Evolutionary conservation across 345 rosid species (phyloP).

Genomic region (Aurinia saxatilis): DNA sequence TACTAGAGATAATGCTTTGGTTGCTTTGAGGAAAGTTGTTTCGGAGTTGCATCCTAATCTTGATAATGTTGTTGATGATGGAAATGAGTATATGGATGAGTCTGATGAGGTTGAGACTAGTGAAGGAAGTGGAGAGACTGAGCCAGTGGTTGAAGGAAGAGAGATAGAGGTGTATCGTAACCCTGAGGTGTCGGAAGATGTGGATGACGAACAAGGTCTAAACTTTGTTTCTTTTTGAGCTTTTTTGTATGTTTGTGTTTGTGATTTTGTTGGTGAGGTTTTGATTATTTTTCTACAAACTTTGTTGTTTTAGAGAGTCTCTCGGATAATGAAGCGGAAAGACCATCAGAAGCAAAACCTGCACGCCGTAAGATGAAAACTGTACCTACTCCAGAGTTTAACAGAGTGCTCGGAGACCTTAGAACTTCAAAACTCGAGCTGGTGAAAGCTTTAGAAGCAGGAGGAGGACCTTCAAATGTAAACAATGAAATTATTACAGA

Average conservation of each 20-base stretch:
- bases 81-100: constrained; percentile 6
- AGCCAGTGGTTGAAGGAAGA: constrained; percentile 12
- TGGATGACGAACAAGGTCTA: constrained; percentile 17
- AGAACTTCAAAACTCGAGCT: constrained; percentile 15
- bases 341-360: neutral
- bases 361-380: constrained; percentile 1
- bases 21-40: constrained; percentile 20
- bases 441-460: constrained; percentile 18
- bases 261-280: neutral
- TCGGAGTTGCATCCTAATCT: constrained; percentile 8
- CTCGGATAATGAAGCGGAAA: neutral
- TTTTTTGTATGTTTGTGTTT: neutral
- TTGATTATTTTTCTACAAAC: neutral
- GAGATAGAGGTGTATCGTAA: neutral
- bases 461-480: constrained; percentile 8
- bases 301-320: constrained; percentile 7
- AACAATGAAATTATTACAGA: neutral
- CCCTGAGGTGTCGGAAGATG: neutral
- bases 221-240: neutral
- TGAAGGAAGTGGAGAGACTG: constrained; percentile 15
- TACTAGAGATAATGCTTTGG: constrained; percentile 37
- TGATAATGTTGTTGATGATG: neutral
- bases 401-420: constrained; percentile 4
- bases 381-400: constrained; percentile 18
- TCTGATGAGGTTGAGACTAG: constrained; percentile 16